These are phyloP conservation scores for Ceratocystis huliohia DNA, from an alignment of 2,329 filamentous ascomycete species.

Conservation along the genomic window DNA sequence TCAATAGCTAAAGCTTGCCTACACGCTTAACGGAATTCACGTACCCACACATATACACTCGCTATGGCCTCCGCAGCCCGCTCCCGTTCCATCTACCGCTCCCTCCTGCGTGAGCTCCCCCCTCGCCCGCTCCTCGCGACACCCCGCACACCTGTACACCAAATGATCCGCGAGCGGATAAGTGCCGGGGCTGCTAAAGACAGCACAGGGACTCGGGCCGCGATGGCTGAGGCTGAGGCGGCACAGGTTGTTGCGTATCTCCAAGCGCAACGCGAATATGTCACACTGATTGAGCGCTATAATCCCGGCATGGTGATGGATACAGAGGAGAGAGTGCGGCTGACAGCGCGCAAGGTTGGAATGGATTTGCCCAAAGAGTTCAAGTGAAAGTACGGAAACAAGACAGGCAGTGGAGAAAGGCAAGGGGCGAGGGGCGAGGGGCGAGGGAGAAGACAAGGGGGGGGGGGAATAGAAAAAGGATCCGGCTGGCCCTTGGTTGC, in stretches of 20 bases:
- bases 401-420: not conserved
- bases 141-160: constrained; percentile 55
- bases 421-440: not conserved
- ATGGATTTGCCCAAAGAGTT: constrained; percentile 71
- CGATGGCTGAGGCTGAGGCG: constrained; percentile 30
- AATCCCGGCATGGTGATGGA: constrained; percentile 86
- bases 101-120: constrained; percentile 79
- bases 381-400: constrained; percentile 15
- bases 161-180: constrained; percentile 54
- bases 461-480: not conserved
- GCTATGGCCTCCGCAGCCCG: constrained; percentile 32
- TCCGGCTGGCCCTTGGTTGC: not conserved
- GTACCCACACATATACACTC: not conserved
- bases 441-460: not conserved
- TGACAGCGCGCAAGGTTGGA: constrained; percentile 77
- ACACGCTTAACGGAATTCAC: not conserved
- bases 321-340: constrained; percentile 67
- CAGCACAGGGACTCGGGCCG: not conserved
- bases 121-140: constrained; percentile 46
- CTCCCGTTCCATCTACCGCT: constrained; percentile 71
- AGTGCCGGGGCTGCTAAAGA: constrained; percentile 26
- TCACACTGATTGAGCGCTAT: constrained; percentile 73
- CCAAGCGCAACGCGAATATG: constrained; percentile 73
- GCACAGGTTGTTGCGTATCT: constrained; percentile 72
- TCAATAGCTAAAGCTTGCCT: too few relatives aligned